Percentiles rank a stretch among this genome's conserved stretches.
phyloP scores from a whole-genome alignment of 805 yeast genomes.

The Candida sphagnicola region DNA sequence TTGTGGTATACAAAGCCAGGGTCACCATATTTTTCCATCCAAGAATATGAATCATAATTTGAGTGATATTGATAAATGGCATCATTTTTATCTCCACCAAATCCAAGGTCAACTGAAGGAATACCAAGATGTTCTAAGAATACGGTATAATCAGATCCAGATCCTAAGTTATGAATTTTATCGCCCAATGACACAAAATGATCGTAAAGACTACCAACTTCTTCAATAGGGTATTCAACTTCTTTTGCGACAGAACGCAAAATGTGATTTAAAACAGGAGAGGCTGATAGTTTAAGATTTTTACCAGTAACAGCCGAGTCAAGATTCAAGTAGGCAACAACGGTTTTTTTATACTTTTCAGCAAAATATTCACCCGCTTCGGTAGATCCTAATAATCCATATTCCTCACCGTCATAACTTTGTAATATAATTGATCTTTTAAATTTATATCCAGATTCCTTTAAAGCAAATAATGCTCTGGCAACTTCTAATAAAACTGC shows the following conservation, averaged over 20 bases:
- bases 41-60: constrained; percentile 51
- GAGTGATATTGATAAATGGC: constrained; percentile 58
- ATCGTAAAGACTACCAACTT: constrained; percentile 42
- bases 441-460: constrained; percentile 33
- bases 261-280: constrained; percentile 52
- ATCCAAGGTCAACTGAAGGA: constrained; percentile 54
- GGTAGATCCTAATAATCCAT: constrained; percentile 53
- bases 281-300: constrained; percentile 42
- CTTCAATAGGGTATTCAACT: constrained; percentile 40
- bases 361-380: constrained; percentile 52
- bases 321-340: constrained; percentile 49
- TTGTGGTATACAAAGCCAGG: constrained; percentile 52
- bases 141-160: constrained; percentile 53
- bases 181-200: constrained; percentile 39
- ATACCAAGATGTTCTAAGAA: constrained; percentile 67
- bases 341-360: constrained; percentile 33
- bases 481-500: constrained; percentile 40
- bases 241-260: constrained; percentile 43
- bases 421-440: constrained; percentile 35
- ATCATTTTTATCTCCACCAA: constrained; percentile 30
- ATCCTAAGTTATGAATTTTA: constrained; percentile 39
- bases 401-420: constrained; percentile 44
- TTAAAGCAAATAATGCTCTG: constrained; percentile 37
- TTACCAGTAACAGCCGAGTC: constrained; percentile 54
- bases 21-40: constrained; percentile 53